Conservation (phyloP, 768 basidiomycete genomes). For the Kwoniella europaea region DNA sequence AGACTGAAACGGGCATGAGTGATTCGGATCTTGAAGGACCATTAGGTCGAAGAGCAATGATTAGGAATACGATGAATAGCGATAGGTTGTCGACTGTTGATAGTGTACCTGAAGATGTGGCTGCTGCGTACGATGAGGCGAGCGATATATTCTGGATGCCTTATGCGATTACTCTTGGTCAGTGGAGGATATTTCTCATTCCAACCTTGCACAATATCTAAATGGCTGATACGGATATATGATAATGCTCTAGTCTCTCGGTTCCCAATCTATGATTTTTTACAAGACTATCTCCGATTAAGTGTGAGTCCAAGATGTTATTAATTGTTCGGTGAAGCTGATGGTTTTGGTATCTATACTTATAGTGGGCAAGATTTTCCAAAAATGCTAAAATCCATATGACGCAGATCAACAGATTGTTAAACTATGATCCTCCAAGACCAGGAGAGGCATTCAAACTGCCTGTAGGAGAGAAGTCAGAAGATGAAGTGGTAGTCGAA, state of each 20-base stretch:
- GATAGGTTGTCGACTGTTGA: slow-evolving; percentile 23
- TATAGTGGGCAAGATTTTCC: slow-evolving; percentile 57
- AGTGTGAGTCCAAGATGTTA: slow-evolving; percentile 27
- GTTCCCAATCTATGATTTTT: slow-evolving; percentile 90
- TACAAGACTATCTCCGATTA: slow-evolving; percentile 94
- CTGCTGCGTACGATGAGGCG: slow-evolving; percentile 39
- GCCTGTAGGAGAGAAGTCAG: slow-evolving; percentile 29
- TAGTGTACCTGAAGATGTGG: slow-evolving; percentile 31
- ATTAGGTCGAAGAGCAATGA: slow-evolving; percentile 4
- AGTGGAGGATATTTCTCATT: slow-evolving; percentile 13
- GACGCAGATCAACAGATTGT: slow-evolving; percentile 60
- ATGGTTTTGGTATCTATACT: not conserved
- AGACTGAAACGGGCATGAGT: slow-evolving; percentile 37
- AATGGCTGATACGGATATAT: not conserved
- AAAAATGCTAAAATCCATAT: slow-evolving; percentile 94
- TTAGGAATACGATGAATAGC: not conserved
- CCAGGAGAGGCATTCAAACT: slow-evolving; percentile 51
- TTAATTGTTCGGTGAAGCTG: not conserved
- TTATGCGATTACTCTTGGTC: slow-evolving; percentile 72
- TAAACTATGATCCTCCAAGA: slow-evolving; percentile 51
- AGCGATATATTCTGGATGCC: slow-evolving; percentile 78
- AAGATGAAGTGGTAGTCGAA: slow-evolving; percentile 31
- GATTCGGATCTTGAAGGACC: slow-evolving; percentile 39
- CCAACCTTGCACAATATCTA: slow-evolving; percentile 5
- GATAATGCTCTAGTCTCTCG: slow-evolving; percentile 65